phyloP scores from a whole-genome alignment of 164 flowering plant species.

The Taxillus chinensis region DNA sequence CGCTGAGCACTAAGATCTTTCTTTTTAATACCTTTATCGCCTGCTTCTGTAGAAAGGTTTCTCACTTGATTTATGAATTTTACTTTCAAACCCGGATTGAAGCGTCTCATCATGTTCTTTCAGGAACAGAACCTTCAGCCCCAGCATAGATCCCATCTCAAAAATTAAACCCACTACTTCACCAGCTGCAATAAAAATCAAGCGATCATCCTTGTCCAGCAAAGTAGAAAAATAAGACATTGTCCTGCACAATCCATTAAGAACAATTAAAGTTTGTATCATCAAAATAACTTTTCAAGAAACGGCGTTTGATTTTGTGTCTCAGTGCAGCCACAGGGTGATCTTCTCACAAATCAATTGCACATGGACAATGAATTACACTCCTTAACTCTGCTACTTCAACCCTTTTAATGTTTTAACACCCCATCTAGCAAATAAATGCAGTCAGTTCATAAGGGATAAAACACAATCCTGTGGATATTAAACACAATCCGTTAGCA shows the following conservation, averaged over 20 bases:
- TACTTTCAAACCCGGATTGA: slow-evolving; percentile 48
- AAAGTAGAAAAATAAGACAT: slow-evolving; percentile 50
- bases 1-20: slow-evolving; percentile 77
- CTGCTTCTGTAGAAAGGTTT: slow-evolving; percentile 72
- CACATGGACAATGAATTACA: no score
- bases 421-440: no score
- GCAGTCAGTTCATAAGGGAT: no score
- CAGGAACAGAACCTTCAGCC: slow-evolving; percentile 11
- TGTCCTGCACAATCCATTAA: slow-evolving; percentile 40
- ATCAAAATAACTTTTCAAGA: no score
- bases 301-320: no score
- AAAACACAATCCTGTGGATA: no score
- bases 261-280: no score
- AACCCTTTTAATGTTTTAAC: no score
- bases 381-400: no score
- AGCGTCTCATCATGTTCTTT: slow-evolving; percentile 18
- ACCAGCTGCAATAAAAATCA: slow-evolving; percentile 82
- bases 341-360: no score
- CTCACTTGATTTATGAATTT: slow-evolving; percentile 67
- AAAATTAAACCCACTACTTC: slow-evolving; percentile 82
- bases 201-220: slow-evolving; percentile 72
- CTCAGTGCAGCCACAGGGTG: no score
- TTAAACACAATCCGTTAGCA: no score
- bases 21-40: slow-evolving; percentile 77
- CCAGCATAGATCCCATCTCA: slow-evolving; percentile 49